A percentile compares a stretch with the other conserved stretches of the same genome.
Conservation (phyloP, 106 monocot genomes). For the Chionographis japonica region DNA sequence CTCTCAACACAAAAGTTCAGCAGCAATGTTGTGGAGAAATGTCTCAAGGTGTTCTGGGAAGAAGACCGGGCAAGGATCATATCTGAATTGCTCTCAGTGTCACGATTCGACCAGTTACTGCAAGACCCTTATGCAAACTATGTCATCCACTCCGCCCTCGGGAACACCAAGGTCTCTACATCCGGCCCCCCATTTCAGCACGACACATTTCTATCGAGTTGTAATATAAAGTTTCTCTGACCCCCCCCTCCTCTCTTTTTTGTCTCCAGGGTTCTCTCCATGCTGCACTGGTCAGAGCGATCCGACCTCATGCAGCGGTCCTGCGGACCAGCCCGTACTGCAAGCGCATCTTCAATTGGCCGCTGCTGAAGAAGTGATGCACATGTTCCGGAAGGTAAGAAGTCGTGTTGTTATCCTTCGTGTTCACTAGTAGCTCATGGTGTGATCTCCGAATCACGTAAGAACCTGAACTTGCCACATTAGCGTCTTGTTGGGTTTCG, state of each 20-base stretch:
- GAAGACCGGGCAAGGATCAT: conserved; percentile 28
- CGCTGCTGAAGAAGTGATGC: too few species aligned
- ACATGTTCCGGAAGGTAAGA: too few species aligned
- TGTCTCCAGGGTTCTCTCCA: conserved; percentile 18
- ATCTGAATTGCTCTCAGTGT: conserved; percentile 35
- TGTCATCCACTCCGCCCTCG: conserved; percentile 68
- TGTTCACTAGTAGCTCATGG: too few species aligned
- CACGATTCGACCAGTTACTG: conserved; percentile 45
- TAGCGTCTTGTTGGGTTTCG: too few species aligned
- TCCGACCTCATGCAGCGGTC: conserved; percentile 13
- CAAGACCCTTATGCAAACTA: conserved; percentile 83
- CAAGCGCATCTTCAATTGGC: conserved; percentile 20
- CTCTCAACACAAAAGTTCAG: conserved; percentile 67
- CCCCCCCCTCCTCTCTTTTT: not conserved
- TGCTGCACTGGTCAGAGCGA: conserved; percentile 15
- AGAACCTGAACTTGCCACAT: too few species aligned
- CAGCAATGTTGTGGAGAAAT: conserved; percentile 86
- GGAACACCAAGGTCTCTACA: conserved; percentile 36
- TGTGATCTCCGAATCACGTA: too few species aligned
- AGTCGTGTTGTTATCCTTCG: too few species aligned
- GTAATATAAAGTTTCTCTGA: not conserved
- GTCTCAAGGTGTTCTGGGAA: conserved; percentile 43
- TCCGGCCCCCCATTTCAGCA: too few species aligned
- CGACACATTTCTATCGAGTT: too few species aligned
- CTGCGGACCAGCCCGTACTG: conserved; percentile 34